Conservation (phyloP, 1,284 basidiomycete species). For the Papiliotrema terrestris region DNA sequence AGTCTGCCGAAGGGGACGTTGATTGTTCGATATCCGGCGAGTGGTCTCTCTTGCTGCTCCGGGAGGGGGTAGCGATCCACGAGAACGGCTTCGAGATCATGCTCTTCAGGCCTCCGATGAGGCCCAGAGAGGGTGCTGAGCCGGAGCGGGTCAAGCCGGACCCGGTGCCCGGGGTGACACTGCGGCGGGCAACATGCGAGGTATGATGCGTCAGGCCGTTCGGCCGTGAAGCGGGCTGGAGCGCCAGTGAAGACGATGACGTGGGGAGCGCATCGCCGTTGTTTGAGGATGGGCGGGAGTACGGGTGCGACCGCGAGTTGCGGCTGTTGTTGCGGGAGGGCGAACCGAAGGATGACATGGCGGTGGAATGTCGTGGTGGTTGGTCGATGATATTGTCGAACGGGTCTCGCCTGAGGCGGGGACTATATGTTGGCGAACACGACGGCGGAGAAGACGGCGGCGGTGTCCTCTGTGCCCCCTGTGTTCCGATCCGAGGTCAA, state of each 20-base stretch:
- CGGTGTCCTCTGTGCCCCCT: too few relatives aligned
- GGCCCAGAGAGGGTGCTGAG: constrained; percentile 11
- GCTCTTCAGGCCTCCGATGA: constrained; percentile 15
- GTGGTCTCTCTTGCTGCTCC: background rate
- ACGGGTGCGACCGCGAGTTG: background rate
- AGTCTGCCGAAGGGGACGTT: background rate
- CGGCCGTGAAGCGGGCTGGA: too few relatives aligned
- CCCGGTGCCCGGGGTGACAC: background rate
- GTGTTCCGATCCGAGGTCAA: too few relatives aligned
- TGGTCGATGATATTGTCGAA: too few relatives aligned
- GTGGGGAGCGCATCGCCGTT: background rate
- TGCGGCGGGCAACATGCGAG: background rate
- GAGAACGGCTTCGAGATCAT: constrained; percentile 20
- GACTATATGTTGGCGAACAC: too few relatives aligned
- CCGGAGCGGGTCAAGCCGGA: constrained; percentile 11
- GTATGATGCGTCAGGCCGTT: background rate
- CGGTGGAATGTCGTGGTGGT: background rate
- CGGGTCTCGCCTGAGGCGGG: too few relatives aligned
- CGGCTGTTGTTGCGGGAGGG: background rate
- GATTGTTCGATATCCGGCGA: background rate
- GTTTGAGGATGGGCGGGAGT: background rate
- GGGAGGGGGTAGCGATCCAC: constrained; percentile 23
- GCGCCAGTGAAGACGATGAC: background rate
- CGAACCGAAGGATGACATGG: constrained; percentile 1
- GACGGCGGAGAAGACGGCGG: too few relatives aligned